phyloP scores from a whole-genome alignment of 2,329 filamentous ascomycete genomes.

The Bipolaris bicolor region DNA sequence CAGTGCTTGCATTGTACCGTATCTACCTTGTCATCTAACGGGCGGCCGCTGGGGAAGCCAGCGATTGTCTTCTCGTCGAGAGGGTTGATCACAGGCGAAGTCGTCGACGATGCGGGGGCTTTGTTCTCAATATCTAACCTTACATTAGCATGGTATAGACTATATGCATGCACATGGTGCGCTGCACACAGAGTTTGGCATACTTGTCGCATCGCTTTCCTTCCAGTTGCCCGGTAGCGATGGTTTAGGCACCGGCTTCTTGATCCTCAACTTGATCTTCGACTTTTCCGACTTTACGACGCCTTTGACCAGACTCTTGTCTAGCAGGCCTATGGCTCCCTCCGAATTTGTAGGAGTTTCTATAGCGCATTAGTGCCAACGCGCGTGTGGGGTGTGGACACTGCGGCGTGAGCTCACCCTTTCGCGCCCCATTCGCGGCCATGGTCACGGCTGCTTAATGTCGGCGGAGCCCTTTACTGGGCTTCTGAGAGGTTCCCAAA shows the following conservation, averaged over 20 bases:
- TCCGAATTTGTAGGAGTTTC: slow-evolving; percentile 22
- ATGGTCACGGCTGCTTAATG: slow-evolving; percentile 33
- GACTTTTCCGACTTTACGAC: slow-evolving; percentile 49
- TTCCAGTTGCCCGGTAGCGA: slow-evolving; percentile 74
- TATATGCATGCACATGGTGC: neutral
- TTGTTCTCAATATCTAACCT: slow-evolving; percentile 37
- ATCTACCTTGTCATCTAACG: slow-evolving; percentile 79
- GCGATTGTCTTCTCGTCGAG: slow-evolving; percentile 78
- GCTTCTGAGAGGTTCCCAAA: neutral
- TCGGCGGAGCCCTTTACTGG: slow-evolving; percentile 45
- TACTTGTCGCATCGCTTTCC: slow-evolving; percentile 69
- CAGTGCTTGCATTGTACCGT: slow-evolving; percentile 88
- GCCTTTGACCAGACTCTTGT: slow-evolving; percentile 39
- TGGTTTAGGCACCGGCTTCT: slow-evolving; percentile 67
- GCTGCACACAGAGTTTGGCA: slow-evolving; percentile 19
- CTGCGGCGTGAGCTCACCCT: slow-evolving; percentile 37
- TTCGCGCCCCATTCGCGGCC: slow-evolving; percentile 48
- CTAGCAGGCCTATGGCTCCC: slow-evolving; percentile 29
- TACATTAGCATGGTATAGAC: slow-evolving; percentile 10
- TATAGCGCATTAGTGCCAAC: slow-evolving; percentile 30
- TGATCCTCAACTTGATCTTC: slow-evolving; percentile 57
- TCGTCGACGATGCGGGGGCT: slow-evolving; percentile 23
- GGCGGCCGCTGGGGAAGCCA: slow-evolving; percentile 80
- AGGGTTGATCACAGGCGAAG: slow-evolving; percentile 56
- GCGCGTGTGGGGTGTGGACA: slow-evolving; percentile 18